Conservation (phyloP, 2,329 filamentous ascomycete genomes). For the Calcarisporium arbuscula region DNA sequence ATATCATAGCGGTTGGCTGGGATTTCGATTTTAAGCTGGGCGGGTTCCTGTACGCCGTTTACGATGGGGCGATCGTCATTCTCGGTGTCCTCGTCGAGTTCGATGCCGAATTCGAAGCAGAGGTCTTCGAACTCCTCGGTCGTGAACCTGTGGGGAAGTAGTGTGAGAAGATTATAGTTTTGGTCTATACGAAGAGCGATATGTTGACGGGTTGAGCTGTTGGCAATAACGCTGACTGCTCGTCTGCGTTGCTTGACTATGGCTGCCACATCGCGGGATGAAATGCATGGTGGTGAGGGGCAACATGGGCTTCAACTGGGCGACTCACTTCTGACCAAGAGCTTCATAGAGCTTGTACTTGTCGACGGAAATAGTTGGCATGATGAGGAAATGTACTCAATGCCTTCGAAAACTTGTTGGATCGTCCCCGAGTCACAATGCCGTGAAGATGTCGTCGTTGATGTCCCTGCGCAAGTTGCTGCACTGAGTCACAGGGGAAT, state of each 20-base stretch:
- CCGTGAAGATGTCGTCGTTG: no score
- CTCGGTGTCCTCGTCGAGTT: constrained; percentile 93
- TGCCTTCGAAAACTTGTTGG: constrained; percentile 15
- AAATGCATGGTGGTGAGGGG: constrained; percentile 13
- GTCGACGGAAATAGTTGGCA: constrained; percentile 96
- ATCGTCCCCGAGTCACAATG: constrained; percentile 3
- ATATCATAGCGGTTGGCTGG: constrained; percentile 92
- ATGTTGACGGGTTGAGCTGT: neutral
- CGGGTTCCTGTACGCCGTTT: constrained; percentile 75
- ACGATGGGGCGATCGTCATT: constrained; percentile 66
- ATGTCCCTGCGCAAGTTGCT: constrained; percentile 9
- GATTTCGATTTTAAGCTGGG: constrained; percentile 96
- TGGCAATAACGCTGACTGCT: no score
- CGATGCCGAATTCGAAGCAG: constrained; percentile 97
- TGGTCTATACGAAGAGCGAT: neutral
- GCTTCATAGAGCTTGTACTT: constrained; percentile 94
- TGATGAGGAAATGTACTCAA: constrained; percentile 34
- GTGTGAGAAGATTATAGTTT: neutral
- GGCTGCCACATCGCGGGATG: constrained; percentile 6
- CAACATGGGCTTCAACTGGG: constrained; percentile 14
- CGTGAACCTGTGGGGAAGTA: constrained; percentile 57
- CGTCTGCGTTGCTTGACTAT: no score
- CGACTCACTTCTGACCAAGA: constrained; percentile 70
- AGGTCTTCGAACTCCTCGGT: constrained; percentile 94
- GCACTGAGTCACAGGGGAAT: constrained; percentile 36